phyloP scores from a whole-genome alignment of 1,284 basidiomycete genomes.

The Pseudozyma thailandica region DNA sequence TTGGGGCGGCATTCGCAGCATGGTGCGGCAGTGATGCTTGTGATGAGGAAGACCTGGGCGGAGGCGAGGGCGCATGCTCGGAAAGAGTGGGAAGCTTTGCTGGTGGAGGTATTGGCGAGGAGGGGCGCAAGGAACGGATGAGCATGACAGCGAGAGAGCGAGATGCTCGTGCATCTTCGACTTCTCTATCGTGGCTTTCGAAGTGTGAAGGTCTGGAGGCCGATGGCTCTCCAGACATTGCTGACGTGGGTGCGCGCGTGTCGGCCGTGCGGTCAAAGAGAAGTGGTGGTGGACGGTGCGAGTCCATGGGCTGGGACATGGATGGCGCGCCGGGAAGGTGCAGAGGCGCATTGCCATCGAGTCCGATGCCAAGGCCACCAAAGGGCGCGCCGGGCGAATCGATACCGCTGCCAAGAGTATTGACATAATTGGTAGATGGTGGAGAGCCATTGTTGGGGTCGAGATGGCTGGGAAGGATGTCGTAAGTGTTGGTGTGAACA shows the following conservation, averaged over 20 bases:
- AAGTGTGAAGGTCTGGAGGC: not conserved
- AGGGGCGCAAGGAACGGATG: slow-evolving; percentile 36
- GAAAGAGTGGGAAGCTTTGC: slow-evolving; percentile 28
- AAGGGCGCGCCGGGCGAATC: slow-evolving; percentile 13
- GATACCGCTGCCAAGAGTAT: slow-evolving; percentile 20
- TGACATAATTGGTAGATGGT: slow-evolving; percentile 47
- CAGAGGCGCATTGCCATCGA: slow-evolving; percentile 35
- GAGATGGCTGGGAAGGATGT: slow-evolving; percentile 20
- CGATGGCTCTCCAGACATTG: not conserved
- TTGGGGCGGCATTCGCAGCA: not conserved
- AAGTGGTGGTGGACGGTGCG: slow-evolving; percentile 13
- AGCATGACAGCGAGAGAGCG: slow-evolving; percentile 38
- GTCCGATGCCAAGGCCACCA: slow-evolving; percentile 45
- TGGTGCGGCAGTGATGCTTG: slow-evolving; percentile 2
- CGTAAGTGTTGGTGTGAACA: slow-evolving; percentile 11
- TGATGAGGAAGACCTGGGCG: slow-evolving; percentile 12
- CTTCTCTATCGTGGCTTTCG: slow-evolving; percentile 16
- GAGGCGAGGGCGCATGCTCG: slow-evolving; percentile 8
- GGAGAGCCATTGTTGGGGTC: slow-evolving; percentile 39
- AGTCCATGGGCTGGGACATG: slow-evolving; percentile 1
- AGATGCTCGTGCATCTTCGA: slow-evolving; percentile 42
- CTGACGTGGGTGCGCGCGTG: not conserved
- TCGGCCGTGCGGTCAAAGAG: slow-evolving; percentile 21
- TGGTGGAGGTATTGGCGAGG: slow-evolving; percentile 33
- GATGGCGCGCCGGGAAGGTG: slow-evolving; percentile 5